A percentile compares a stretch with the other conserved stretches of the same genome.
Conservation (phyloP, 768 basidiomycete species). For the Auricularia sp. region DNA sequence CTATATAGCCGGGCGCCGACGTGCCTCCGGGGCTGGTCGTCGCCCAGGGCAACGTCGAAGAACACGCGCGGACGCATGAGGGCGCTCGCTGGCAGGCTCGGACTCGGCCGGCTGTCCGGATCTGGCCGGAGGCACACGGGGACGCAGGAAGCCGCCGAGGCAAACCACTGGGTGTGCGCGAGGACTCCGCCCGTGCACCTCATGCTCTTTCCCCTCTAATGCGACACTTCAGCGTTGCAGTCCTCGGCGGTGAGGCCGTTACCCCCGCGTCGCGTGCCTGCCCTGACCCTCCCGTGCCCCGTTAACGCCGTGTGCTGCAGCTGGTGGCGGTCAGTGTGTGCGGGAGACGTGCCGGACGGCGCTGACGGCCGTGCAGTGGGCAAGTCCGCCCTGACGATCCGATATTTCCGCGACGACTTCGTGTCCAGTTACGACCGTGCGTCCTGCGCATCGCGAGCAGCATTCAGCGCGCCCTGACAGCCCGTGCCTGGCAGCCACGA, state of each 20-base stretch:
- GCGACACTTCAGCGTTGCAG: conserved; percentile 67
- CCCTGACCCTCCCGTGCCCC: background rate
- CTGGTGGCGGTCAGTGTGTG: conserved; percentile 41
- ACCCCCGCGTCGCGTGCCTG: conserved; percentile 4
- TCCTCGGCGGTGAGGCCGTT: conserved; percentile 56
- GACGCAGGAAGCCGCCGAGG: background rate
- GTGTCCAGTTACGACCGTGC: conserved; percentile 65
- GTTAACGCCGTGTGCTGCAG: conserved; percentile 23
- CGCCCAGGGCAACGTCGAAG: conserved; percentile 48
- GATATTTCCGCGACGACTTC: conserved; percentile 64
- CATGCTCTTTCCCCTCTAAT: conserved; percentile 24
- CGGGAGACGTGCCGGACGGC: background rate
- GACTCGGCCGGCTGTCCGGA: conserved; percentile 1
- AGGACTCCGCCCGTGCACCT: background rate
- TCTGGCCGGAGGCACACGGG: background rate
- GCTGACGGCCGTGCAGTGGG: conserved; percentile 36
- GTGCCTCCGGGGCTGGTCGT: conserved; percentile 45
- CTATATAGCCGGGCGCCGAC: conserved; percentile 6
- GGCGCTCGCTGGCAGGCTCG: background rate
- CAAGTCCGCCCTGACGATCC: conserved; percentile 78
- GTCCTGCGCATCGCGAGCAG: background rate
- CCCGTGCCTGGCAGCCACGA: conserved; percentile 1
- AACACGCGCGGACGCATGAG: conserved; percentile 49
- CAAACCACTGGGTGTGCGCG: background rate
- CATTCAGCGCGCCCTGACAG: background rate